These are phyloP conservation scores for Candida jianshihensis DNA, from an alignment of 805 yeast genomes.

Conservation along the genomic window DNA sequence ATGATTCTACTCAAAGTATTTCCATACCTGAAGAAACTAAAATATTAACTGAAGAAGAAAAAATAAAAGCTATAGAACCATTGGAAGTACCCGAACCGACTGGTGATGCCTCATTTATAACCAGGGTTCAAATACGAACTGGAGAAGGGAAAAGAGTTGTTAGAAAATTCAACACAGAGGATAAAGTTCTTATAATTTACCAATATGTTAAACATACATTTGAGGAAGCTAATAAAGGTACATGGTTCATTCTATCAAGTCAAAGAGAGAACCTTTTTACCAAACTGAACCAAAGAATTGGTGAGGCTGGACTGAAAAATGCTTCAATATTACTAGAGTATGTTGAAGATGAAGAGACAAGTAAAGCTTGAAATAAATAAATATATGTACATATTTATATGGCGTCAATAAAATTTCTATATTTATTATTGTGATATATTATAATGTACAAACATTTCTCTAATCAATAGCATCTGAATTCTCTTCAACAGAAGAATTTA, in stretches of 20 bases:
- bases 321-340: constrained; percentile 13
- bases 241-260: constrained; percentile 35
- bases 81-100: constrained; percentile 58
- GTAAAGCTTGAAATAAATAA: neutral
- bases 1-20: constrained; percentile 9
- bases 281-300: constrained; percentile 47
- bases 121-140: constrained; percentile 78
- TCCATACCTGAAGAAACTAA: constrained; percentile 1
- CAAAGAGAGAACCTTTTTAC: constrained; percentile 44
- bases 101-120: constrained; percentile 19
- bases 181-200: constrained; percentile 53
- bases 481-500: no score
- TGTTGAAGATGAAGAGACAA: constrained; percentile 5
- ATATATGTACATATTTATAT: no score
- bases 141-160: constrained; percentile 83
- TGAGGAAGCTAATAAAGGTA: constrained; percentile 35
- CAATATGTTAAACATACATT: constrained; percentile 56
- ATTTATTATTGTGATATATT: no score
- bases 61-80: constrained; percentile 44
- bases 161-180: constrained; percentile 55
- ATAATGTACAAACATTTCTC: no score
- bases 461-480: no score
- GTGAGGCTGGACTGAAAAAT: constrained; percentile 57
- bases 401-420: no score
- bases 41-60: constrained; percentile 32